A percentile compares a stretch with the other conserved stretches of the same genome.
Evolutionary conservation across 2,329 filamentous ascomycete species (phyloP).

Genomic region (Verticillium isaacii): DNA sequence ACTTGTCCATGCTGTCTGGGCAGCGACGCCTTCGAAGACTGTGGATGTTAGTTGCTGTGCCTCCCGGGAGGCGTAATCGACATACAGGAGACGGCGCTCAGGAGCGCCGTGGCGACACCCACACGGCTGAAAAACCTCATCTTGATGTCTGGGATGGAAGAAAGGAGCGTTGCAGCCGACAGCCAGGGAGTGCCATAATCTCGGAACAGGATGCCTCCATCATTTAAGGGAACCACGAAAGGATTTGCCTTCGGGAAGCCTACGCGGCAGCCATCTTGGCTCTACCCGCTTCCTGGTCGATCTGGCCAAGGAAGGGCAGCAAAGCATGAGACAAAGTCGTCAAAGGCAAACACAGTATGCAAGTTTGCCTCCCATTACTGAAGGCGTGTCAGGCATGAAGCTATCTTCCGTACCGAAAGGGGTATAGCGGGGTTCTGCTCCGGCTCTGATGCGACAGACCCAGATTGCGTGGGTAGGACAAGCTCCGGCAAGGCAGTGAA

Average conservation of each 20-base stretch:
- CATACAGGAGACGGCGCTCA: slow-evolving; percentile 9
- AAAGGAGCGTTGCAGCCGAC: not conserved
- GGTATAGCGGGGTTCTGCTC: not conserved
- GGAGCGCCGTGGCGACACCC: slow-evolving; percentile 9
- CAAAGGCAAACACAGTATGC: not conserved
- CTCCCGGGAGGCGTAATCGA: not conserved
- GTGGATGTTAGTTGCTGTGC: not conserved
- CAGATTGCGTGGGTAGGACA: not conserved
- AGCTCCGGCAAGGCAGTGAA: not conserved
- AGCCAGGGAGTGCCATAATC: not conserved
- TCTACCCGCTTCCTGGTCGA: not conserved
- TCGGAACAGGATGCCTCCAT: not conserved
- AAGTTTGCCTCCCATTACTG: not conserved
- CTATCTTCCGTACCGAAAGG: not conserved
- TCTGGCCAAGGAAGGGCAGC: not conserved
- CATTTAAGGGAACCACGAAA: not conserved
- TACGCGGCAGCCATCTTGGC: not conserved
- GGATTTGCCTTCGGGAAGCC: not conserved
- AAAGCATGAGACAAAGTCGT: not conserved
- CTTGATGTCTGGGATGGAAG: not conserved
- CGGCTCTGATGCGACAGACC: not conserved
- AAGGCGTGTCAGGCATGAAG: not conserved
- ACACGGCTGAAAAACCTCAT: slow-evolving; percentile 11
- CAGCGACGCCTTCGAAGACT: slow-evolving; percentile 10
- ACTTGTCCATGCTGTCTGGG: slow-evolving; percentile 31